phyloP scores from a whole-genome alignment of 331 rosid species.

The Erythrophleum ivorense region DNA sequence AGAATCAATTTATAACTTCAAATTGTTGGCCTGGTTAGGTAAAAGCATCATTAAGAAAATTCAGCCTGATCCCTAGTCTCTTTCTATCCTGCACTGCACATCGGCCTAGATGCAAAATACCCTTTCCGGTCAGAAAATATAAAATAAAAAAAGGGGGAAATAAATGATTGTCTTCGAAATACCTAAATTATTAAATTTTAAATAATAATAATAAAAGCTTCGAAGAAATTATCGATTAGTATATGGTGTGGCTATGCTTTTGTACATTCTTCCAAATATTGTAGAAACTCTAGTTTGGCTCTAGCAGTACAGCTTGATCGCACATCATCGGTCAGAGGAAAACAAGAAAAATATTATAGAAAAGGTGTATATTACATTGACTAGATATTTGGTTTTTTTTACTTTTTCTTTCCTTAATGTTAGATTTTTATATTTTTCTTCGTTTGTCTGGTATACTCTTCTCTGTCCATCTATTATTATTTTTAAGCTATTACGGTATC shows the following conservation, averaged over 20 bases:
- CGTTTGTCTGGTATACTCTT: neutral
- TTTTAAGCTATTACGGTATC: slow-evolving; percentile 36
- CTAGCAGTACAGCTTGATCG: slow-evolving; percentile 27
- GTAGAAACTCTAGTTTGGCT: neutral
- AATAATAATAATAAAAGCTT: slow-evolving; percentile 22
- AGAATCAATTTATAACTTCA: slow-evolving; percentile 33
- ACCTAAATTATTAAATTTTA: neutral
- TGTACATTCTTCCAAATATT: neutral
- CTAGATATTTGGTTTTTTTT: neutral
- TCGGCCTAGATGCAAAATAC: neutral
- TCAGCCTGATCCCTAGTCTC: slow-evolving; percentile 17
- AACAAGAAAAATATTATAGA: neutral
- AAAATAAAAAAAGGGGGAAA: neutral
- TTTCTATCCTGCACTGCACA: slow-evolving; percentile 16
- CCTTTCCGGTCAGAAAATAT: neutral
- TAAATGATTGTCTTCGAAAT: neutral
- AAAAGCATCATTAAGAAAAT: slow-evolving; percentile 27
- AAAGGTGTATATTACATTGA: slow-evolving; percentile 13
- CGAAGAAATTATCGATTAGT: neutral
- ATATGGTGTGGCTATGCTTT: neutral
- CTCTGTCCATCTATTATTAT: neutral
- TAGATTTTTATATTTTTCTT: neutral
- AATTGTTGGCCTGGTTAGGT: slow-evolving; percentile 35
- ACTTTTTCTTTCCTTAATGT: neutral
- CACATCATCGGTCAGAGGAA: slow-evolving; percentile 12